These are phyloP conservation scores for Grigorovia yakushimaensis DNA, from an alignment of 805 yeast species.

Conservation along the genomic window DNA sequence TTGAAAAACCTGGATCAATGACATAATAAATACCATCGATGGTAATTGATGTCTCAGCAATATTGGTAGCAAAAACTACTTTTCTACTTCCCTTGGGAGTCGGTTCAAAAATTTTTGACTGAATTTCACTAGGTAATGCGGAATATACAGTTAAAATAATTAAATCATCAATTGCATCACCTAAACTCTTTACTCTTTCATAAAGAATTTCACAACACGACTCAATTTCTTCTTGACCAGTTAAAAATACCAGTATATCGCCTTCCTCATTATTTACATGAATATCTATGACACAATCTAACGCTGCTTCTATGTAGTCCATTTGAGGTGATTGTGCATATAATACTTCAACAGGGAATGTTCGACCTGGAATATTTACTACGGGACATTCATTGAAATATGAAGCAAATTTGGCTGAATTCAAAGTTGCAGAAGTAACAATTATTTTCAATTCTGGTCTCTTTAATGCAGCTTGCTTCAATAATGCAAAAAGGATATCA, in stretches of 20 bases:
- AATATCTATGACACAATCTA: constrained; percentile 78
- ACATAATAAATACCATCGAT: constrained; percentile 90
- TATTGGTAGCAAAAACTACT: constrained; percentile 89
- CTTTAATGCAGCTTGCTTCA: constrained; percentile 59
- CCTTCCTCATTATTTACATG: constrained; percentile 73
- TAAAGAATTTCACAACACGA: constrained; percentile 67
- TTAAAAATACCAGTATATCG: constrained; percentile 71
- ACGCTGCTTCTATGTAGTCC: constrained; percentile 74
- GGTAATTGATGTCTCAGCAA: constrained; percentile 94
- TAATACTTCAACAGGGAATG: constrained; percentile 79
- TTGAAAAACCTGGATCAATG: constrained; percentile 90
- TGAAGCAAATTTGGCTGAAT: constrained; percentile 71
- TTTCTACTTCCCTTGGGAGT: constrained; percentile 78
- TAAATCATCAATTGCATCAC: constrained; percentile 53
- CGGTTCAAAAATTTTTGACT: constrained; percentile 79
- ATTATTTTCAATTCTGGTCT: constrained; percentile 71
- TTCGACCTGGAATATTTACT: constrained; percentile 76
- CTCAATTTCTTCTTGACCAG: constrained; percentile 95
- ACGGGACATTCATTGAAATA: constrained; percentile 80
- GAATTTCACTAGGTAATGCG: constrained; percentile 83
- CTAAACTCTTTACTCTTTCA: constrained; percentile 58
- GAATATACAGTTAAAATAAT: constrained; percentile 83
- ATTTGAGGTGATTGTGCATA: constrained; percentile 77
- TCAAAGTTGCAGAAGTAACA: constrained; percentile 89
- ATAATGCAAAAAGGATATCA: constrained; percentile 78